phyloP scores from a whole-genome alignment of 2,329 filamentous ascomycete genomes.

The Arthrobotrys megalospora region DNA sequence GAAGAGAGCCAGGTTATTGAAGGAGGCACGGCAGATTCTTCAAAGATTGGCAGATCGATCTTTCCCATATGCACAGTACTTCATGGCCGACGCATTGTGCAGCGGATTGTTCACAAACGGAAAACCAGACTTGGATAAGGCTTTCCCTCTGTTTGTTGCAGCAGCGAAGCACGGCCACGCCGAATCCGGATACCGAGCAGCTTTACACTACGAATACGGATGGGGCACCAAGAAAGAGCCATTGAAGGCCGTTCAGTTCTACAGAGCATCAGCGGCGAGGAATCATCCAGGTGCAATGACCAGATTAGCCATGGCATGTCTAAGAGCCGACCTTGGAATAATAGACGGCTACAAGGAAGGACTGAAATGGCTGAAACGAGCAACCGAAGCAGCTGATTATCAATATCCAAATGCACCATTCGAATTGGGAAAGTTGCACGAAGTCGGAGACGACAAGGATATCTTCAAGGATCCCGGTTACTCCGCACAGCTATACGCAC shows the following conservation, averaged over 20 bases:
- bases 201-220: constrained; percentile 96
- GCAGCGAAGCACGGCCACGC: constrained; percentile 98
- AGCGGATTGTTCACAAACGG: constrained; percentile 96
- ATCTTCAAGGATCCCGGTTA: constrained; percentile 92
- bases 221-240: constrained; percentile 95
- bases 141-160: constrained; percentile 91
- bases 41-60: constrained; percentile 87
- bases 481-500: constrained; percentile 92
- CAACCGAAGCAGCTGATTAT: constrained; percentile 86
- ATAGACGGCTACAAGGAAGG: constrained; percentile 90
- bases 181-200: constrained; percentile 93
- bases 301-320: constrained; percentile 88
- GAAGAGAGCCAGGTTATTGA: constrained; percentile 78
- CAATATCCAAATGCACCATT: constrained; percentile 96
- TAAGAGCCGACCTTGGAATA: constrained; percentile 88
- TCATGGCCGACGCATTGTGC: constrained; percentile 92
- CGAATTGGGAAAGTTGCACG: constrained; percentile 88
- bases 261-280: constrained; percentile 90
- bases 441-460: constrained; percentile 93
- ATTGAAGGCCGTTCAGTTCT: constrained; percentile 92
- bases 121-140: constrained; percentile 89
- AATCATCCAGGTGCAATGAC: constrained; percentile 96
- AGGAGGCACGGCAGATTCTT: constrained; percentile 90
- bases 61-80: constrained; percentile 98
- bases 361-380: constrained; percentile 95